A percentile compares a stretch with the other conserved stretches of the same genome.
Evolutionary conservation across 257 asterid species (phyloP).

Genomic region (Nemophila menziesii): DNA sequence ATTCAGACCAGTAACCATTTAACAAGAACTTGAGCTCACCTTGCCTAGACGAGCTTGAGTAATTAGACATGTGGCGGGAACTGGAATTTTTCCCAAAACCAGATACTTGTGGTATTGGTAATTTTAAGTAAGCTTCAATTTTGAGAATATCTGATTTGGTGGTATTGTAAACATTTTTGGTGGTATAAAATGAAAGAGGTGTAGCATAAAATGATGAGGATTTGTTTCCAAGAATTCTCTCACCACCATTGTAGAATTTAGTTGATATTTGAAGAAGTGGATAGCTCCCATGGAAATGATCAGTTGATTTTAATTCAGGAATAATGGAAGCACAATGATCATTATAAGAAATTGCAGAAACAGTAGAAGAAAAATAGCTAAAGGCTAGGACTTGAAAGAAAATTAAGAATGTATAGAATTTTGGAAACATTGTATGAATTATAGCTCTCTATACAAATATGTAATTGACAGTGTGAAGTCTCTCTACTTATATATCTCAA

Average conservation of each 20-base stretch:
- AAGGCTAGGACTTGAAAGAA: constrained; percentile 14
- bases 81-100: too few relatives aligned
- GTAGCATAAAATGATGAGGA: constrained; percentile 2
- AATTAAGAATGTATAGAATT: background rate
- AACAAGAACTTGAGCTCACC: constrained; percentile 18
- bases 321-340: constrained; percentile 41
- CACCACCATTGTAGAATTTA: constrained; percentile 21
- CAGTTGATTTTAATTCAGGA: constrained; percentile 19
- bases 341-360: constrained; percentile 14
- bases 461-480: background rate
- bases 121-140: constrained; percentile 22
- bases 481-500: background rate
- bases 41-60: background rate
- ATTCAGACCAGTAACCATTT: constrained; percentile 45
- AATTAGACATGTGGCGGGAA: background rate
- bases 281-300: background rate
- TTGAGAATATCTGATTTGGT: constrained; percentile 19
- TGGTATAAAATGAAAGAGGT: constrained; percentile 14
- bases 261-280: background rate
- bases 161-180: constrained; percentile 20
- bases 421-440: background rate
- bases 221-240: constrained; percentile 5
- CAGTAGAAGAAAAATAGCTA: constrained; percentile 6
- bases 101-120: constrained; percentile 10
- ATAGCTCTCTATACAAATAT: too few relatives aligned